Evolutionary conservation across 208 protist species (phyloP), one percentile per base, ranked within the genome.

Genomic region (Ichthyophonus hoferi): DNA sequence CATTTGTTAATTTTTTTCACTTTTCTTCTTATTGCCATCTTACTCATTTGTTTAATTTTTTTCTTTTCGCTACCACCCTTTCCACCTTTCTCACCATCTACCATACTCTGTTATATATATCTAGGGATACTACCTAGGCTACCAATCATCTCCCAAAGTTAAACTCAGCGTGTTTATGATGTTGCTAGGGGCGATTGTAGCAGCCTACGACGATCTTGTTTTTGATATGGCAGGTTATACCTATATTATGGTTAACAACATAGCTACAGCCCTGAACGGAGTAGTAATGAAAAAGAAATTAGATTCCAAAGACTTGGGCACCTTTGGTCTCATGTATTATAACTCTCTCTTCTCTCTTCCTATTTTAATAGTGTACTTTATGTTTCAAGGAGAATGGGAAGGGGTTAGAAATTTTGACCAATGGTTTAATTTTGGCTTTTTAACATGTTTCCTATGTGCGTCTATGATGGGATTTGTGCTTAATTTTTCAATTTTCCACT

Each of bases 401-500:
- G n/a, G 39, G 3, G 85, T 88, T 17, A 2, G 41, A 24, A 34
- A 86, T 0, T 91, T 87, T 39, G 3, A 34, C 12, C 14, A 12
- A 14, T 91, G 58, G 87, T 37, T 1, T 77, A 58, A 43, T 40
- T 34, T 42, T 1, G 58, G 24, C n/a, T 87, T 91, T 42, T 0
- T 88, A 79, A 33, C 83, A 35, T 86, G 40, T n/a, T 88, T 88
- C 34, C 2, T 86, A 17, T 42, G 34, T 17, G 14, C 42, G 3
- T 79, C 79, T 1, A 50, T 93, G 41, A 77, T 95, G 87, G 94
- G 90, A 33, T 93, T 93, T 87, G 39, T 95, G 2, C 90, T 96
- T 24, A 96, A 94, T 83, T 96, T 95, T 86, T 87, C 88, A 35
- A 94, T 93, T 14, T 94, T 95, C 90, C 88, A 95, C 33, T 96